A percentile compares a stretch with the other conserved stretches of the same genome.
phyloP scores from a whole-genome alignment of 331 rosid species.

The Quercus tomentella region DNA sequence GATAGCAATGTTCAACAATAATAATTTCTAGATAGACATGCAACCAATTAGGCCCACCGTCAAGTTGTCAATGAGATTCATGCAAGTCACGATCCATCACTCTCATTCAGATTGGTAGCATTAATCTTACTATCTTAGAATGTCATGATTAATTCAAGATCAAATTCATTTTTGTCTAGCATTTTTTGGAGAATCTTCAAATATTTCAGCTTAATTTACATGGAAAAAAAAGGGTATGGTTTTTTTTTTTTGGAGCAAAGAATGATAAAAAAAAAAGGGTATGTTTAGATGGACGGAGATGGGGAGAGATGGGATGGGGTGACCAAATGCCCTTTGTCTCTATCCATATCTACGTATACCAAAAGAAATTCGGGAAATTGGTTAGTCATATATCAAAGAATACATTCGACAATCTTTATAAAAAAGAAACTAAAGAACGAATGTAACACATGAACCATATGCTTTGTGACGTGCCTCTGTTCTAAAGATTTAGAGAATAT shows the following conservation, averaged over 20 bases:
- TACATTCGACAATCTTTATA: conserved; percentile 3
- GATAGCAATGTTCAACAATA: not conserved
- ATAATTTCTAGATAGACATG: not conserved
- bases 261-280: too few species aligned
- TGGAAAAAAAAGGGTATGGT: too few species aligned
- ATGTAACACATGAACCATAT: conserved; percentile 5
- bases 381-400: not conserved
- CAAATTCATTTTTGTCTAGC: not conserved
- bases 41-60: not conserved
- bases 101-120: not conserved
- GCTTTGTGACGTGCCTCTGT: not conserved
- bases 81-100: not conserved
- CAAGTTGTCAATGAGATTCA: not conserved
- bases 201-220: not conserved
- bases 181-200: not conserved
- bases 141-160: not conserved
- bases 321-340: not conserved
- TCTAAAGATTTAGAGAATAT: not conserved
- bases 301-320: too few species aligned
- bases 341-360: too few species aligned
- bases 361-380: not conserved
- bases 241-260: too few species aligned
- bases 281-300: too few species aligned
- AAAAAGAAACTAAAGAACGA: not conserved
- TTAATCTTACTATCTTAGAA: not conserved